Evolutionary conservation across 345 rosid genomes (phyloP), one percentile per base, ranked within the genome.

Genomic region (Eutrema japonicum): DNA sequence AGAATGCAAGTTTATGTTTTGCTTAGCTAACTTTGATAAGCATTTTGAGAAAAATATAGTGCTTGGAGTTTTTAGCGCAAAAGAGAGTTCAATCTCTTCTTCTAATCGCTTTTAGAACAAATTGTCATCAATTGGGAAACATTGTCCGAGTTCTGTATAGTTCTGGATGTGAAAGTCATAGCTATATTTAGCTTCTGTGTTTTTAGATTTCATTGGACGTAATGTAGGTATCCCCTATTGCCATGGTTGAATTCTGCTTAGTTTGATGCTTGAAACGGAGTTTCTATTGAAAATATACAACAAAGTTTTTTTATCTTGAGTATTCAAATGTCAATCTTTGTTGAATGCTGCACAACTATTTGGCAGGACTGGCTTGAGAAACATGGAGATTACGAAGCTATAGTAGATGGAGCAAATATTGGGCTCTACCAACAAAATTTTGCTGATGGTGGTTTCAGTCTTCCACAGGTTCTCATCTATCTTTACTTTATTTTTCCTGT

Each of bases 391-490:
- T 89, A 83, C 74, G 88, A 89, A 70, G 91, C 96, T 81, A 83
- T 93, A 58, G 77, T 88, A 8, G 97, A 93, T 83, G 97, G 92
- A 77, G 98, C 97, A 77, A 93, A 93, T 83, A 71, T 93, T 78
- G 96, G 96, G 3, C 91, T 93, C 60, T 88, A 85, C 77, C 94
- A 89, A 73, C 98, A 93, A 73, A 91, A 93, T 78, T 93, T 89
- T 79, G 84, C 88, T 7, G 96, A 89, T 57, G 98, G 98, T 11
- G 84, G 92, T 57, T 88, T 92, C 82, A 84, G 85, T 68, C 65
- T 89, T 66, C 41, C 87, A 74, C 96, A 92, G 97, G 97, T 57
- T 92, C 79, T 79, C 53, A 36, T 65, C 10, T 18, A n/a, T 35
- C 62, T 56, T 35, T 56, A 14, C 29, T 14, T 43, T 41, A 62